phyloP scores from a whole-genome alignment of 1,284 basidiomycete species.

The Cystobasidium pallidum region DNA sequence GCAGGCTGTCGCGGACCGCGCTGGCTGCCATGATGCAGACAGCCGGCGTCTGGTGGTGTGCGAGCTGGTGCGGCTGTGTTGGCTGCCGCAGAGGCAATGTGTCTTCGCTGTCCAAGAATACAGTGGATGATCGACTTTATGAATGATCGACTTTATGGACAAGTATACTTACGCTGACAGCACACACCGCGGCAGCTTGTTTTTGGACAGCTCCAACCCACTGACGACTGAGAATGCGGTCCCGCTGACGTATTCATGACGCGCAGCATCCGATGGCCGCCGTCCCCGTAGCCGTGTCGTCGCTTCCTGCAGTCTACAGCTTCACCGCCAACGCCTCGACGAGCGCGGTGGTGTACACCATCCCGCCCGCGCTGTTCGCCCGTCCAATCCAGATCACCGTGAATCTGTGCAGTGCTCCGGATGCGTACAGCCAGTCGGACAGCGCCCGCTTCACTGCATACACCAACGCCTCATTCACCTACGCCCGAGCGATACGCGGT shows the following conservation, averaged over 20 bases:
- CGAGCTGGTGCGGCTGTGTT: background rate
- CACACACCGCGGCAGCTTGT: too few species aligned
- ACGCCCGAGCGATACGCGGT: conserved; percentile 6
- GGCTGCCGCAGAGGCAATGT: background rate
- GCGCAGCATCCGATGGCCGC: background rate
- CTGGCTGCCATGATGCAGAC: conserved; percentile 17
- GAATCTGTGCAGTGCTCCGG: conserved; percentile 45
- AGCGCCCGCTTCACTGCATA: conserved; percentile 14
- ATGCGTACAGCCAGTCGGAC: conserved; percentile 33
- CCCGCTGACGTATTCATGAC: background rate
- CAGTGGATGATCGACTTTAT: background rate
- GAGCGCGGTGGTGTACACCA: conserved; percentile 28
- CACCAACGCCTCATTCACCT: conserved; percentile 21
- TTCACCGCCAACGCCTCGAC: conserved; percentile 25
- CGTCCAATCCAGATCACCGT: conserved; percentile 34
- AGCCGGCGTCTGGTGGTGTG: background rate
- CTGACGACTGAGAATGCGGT: too few species aligned
- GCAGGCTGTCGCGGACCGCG: conserved; percentile 1
- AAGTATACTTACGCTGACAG: too few species aligned
- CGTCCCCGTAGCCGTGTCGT: background rate
- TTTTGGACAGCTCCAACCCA: too few species aligned
- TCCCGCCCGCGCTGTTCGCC: conserved; percentile 30
- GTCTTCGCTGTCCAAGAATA: background rate
- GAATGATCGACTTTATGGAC: too few species aligned
- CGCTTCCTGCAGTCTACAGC: conserved; percentile 21